Evolutionary conservation across 768 basidiomycete genomes (phyloP), one percentile per base, ranked within the genome.

Genomic region (Leccinum variicolor): DNA sequence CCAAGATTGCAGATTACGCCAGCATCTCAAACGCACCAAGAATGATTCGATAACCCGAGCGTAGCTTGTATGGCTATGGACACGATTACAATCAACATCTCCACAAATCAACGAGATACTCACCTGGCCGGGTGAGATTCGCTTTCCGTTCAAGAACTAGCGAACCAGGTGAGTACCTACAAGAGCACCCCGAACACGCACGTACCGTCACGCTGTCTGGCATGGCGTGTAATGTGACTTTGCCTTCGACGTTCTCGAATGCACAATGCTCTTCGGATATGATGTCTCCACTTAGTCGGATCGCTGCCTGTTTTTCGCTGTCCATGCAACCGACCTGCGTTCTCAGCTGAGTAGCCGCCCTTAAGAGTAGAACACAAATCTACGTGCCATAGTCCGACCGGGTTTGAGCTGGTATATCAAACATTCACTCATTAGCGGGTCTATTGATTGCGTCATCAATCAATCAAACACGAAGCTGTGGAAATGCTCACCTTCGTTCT

Each of bases 401-500:
- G 78, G 83, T 70, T 96, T 96, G 65, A 98, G 81, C 69, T 96
- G 94, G 70, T 98, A 92, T 64, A 92, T 89, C 66, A 94, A 76
- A 75, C 92, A 95, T 77, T 97, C 94, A 69, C 91, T 93, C 94
- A 97, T 97, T 52, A 97, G 80, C 51, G 94, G 95, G 77, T 97
- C 94, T 92, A 59, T 64, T 52, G 59, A 60, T 54, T 19, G 26
- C 49, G 36, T 61, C 49, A 57, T 58, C 59, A 64, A 50, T 19
- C 3, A 19, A 53, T 36, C 26, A 41, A 25, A 23, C 4, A 58
- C 55, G n/a, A 45, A 56, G 19, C 14, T 33, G 11, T 49, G 21
- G 8, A 17, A 46, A 48, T 59, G 64, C 79, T 66, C 52, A 83
- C 88, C 90, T 83, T 89, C 88, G 72, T 89, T 89, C 86, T 88